Base-by-base conservation (phyloP, 306 rosid genomes). In the Sesbania bispinosa region DNA sequence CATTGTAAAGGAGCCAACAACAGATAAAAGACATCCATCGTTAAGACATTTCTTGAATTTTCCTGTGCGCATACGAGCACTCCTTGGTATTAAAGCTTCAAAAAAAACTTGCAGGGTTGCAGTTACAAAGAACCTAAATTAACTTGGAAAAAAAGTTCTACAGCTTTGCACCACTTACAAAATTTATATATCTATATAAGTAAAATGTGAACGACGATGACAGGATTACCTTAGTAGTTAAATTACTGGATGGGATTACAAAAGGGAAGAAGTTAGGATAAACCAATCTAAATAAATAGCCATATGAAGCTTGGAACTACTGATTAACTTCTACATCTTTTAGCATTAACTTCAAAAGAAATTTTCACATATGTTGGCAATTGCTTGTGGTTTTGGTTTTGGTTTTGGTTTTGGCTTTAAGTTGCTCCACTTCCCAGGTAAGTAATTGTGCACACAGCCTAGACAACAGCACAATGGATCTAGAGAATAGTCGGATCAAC, bases 211-310 rank as follows among this genome's bases (percentile, higher is more conserved):
- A 11, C 33, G 26, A 24, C 50, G 33, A 58, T 38, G n/a, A 60
- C 51, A 36, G 41, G 9, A 36, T 11, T 48, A 47, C 20, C 79
- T 62, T 60, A 13, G 69, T 9, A 39, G 42, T 57, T 33, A 30
- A 62, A 57, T 64, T 35, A 65, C n/a, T 48, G 33, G 5, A 65
- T 30, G 42, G 19, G 74, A 69, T 59, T 71, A 68, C 62, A 51
- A 43, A 47, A 62, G 14, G 46, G n/a, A 62, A 62, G 5, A 41
- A 81, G 59, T 71, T 71, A 18, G 43, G 80, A 75, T 55, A 42
- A 48, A 59, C 71, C 79, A 74, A 67, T 60, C 68, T 63, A 78
- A 62, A 67, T 47, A 55, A 36, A 57, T 13, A 41, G 38, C 38
- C 71, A 69, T 47, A 51, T 75, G 26, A 60, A 29, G 32, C 64